Evolutionary conservation across 2,329 filamentous ascomycete species (phyloP).

Genomic region (Fusarium piperis): DNA sequence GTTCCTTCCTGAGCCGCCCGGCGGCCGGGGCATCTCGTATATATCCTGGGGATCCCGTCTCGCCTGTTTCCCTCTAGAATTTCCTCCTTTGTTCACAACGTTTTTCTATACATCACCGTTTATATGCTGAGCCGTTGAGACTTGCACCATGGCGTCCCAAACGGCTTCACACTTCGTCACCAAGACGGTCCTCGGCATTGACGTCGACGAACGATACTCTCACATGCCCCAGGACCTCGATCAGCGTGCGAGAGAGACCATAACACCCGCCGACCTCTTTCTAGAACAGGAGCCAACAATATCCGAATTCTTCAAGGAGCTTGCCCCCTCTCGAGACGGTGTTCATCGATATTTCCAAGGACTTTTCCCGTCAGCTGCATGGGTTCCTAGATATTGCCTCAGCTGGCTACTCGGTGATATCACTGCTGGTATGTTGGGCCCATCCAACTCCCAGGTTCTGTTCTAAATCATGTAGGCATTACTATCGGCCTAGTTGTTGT

Average conservation of each 20-base stretch:
- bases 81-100: neutral
- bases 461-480: conserved; percentile 49
- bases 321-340: conserved; percentile 60
- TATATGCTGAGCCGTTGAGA: neutral
- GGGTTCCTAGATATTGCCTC: conserved; percentile 76
- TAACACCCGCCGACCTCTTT: conserved; percentile 45
- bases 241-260: conserved; percentile 35
- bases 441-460: conserved; percentile 56
- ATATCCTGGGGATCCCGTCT: conserved; percentile 7
- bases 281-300: conserved; percentile 75
- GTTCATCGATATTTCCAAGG: conserved; percentile 59
- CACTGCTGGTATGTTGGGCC: conserved; percentile 66
- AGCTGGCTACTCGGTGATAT: conserved; percentile 79
- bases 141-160: conserved; percentile 18
- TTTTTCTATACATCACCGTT: neutral
- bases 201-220: conserved; percentile 43
- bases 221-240: conserved; percentile 40
- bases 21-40: conserved; percentile 24
- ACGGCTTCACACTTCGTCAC: conserved; percentile 36
- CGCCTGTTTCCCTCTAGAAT: neutral
- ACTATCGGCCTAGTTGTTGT: conserved; percentile 75
- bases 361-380: conserved; percentile 73
- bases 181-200: conserved; percentile 45
- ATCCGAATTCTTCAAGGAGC: conserved; percentile 67
- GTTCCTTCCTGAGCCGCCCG: conserved; percentile 14